Evolutionary conservation across 1,284 basidiomycete genomes (phyloP).

Genomic region (Fistulina hepatica): DNA sequence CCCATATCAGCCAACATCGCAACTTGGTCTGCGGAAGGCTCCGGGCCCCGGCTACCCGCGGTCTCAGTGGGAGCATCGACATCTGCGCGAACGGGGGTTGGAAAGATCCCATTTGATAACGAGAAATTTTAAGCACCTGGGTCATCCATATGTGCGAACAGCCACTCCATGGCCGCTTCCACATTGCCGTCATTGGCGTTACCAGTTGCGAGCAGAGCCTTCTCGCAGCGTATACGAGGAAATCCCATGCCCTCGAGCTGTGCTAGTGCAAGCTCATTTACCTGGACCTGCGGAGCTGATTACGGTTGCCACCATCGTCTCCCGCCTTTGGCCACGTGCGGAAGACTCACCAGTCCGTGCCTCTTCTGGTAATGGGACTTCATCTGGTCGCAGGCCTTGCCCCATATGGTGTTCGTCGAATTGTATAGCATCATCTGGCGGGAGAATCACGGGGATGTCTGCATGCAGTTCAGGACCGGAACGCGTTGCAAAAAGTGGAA

Average conservation of each 20-base stretch:
- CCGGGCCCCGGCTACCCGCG: conserved; percentile 23
- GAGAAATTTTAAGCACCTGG: conserved; percentile 39
- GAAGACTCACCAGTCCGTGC: conserved; percentile 16
- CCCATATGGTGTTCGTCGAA: conserved; percentile 64
- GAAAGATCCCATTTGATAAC: neutral
- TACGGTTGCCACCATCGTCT: conserved; percentile 10
- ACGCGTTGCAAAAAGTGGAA: neutral
- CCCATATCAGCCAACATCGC: conserved; percentile 85
- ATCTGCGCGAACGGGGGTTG: conserved; percentile 34
- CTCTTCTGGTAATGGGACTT: conserved; percentile 61
- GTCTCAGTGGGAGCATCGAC: conserved; percentile 75
- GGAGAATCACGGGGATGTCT: conserved; percentile 85
- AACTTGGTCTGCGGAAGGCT: conserved; percentile 62
- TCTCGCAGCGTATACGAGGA: conserved; percentile 71
- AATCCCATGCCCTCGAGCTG: conserved; percentile 86
- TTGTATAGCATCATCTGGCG: conserved; percentile 45
- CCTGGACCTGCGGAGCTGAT: conserved; percentile 41
- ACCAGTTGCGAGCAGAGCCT: conserved; percentile 84
- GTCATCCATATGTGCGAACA: conserved; percentile 95
- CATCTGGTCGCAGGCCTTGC: conserved; percentile 62
- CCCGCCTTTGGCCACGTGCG: no score
- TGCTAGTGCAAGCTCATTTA: conserved; percentile 63
- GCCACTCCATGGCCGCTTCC: conserved; percentile 90
- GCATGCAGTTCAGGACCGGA: conserved; percentile 4
- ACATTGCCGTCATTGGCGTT: conserved; percentile 52